Evolutionary conservation across 2,329 filamentous ascomycete species (phyloP), one percentile per base, ranked within the genome.

Genomic region (Beauveria scarabaeidicola): DNA sequence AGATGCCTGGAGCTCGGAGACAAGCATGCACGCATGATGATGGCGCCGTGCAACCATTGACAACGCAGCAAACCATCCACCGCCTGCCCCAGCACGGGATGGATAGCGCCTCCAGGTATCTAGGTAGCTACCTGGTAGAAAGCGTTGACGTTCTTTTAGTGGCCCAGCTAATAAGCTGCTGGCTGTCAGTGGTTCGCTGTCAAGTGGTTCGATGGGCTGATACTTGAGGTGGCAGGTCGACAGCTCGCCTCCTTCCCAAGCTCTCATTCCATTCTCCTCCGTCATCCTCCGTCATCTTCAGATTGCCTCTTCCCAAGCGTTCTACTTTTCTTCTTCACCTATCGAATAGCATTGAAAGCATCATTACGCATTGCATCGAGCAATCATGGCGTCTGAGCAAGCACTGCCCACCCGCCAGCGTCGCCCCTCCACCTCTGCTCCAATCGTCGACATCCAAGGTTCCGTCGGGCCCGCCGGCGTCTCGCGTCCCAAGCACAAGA

Each of bases 401-500:
- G 66, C 66, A 61, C 62, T 83, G 55, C 79, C 82, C 56, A 75
- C 77, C 44, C 83, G 90, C 65, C 86, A 96, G 80, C 87, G 92
- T 66, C 89, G 84, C 66, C 91, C 89, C 61, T 96, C 91, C 21
- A 87, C 83, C 61, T 85, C 88, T 65, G 90, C 90, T 66, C 92
- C 92, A 51, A 87, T 97, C 66, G 84, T 89, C 64, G 91, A 96
- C 71, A 87, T 97, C 63, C 82, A 90, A 73, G 92, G 91, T 64
- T 87, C 90, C 19, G 85, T 97, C 60, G 88, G 88, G n/a, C 91
- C 91, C 44, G 87, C 87, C 46, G 93, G 95, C 71, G 87, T 89
- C 75, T 85, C 83, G 27, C 83, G 94, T 62, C 94, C 94, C 50
- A 99, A 97, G 78, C 94, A 99, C 78, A 97, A 91, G 81, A 85